Evolutionary conservation across 495 filamentous ascomycete genomes (phyloP).

Genomic region (Letharia columbiana): DNA sequence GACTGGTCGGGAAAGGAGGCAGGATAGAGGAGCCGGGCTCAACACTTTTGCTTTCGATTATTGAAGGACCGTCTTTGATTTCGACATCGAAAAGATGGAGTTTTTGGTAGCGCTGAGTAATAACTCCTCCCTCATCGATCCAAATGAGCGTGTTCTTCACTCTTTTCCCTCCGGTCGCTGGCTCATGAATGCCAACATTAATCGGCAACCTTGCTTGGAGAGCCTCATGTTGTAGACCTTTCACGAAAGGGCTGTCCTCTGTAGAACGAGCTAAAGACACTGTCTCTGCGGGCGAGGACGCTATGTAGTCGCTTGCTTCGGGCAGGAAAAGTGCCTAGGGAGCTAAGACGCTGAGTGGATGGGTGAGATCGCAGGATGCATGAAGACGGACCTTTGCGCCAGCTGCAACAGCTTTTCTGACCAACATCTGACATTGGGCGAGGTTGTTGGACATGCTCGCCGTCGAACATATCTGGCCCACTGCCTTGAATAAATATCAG

Average conservation of each 20-base stretch:
- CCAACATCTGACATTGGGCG: conserved; percentile 58
- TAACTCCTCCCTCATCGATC: conserved; percentile 57
- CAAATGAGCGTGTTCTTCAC: conserved; percentile 60
- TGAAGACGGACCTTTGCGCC: conserved; percentile 61
- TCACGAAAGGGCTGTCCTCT: conserved; percentile 53
- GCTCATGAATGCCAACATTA: conserved; percentile 84
- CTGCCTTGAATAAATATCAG: conserved; percentile 45
- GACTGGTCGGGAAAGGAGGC: conserved; percentile 59
- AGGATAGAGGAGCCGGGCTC: conserved; percentile 51
- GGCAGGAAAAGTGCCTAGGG: conserved; percentile 77
- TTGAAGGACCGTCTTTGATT: conserved; percentile 49
- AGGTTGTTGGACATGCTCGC: conserved; percentile 72
- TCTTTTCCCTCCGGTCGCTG: conserved; percentile 45
- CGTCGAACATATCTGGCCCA: conserved; percentile 83
- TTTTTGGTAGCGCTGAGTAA: conserved; percentile 61
- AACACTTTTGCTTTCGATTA: conserved; percentile 60
- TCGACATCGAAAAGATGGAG: conserved; percentile 71
- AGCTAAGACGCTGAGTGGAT: conserved; percentile 17
- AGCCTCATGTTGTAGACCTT: conserved; percentile 61
- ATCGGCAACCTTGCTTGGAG: conserved; percentile 53
- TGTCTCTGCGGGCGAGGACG: conserved; percentile 53
- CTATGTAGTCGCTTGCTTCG: conserved; percentile 87
- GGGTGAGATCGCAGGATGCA: conserved; percentile 1
- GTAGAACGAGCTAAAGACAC: conserved; percentile 55
- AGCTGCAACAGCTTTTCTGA: conserved; percentile 61